phyloP scores from a whole-genome alignment of 2,329 filamentous ascomycete genomes.

The Trichophyton verrucosum region DNA sequence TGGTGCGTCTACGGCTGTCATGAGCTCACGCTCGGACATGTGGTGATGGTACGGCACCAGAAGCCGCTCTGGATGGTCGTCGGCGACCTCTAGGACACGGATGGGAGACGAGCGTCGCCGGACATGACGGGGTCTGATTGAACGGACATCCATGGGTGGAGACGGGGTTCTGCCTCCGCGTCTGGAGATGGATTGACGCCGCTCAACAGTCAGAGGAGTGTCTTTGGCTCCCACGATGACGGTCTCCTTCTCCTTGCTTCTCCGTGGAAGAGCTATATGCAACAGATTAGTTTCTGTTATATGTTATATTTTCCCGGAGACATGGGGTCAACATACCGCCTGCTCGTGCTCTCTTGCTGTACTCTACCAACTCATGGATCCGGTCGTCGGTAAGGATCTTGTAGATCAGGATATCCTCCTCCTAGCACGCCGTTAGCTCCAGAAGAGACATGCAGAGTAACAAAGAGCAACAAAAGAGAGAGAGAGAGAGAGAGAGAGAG shows the following conservation, averaged over 20 bases:
- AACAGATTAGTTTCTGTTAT: background rate
- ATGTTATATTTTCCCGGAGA: too few species aligned
- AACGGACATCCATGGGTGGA: background rate
- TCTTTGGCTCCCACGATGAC: constrained; percentile 16
- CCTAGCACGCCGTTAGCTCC: constrained; percentile 40
- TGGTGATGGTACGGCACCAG: constrained; percentile 36
- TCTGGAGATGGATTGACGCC: constrained; percentile 17
- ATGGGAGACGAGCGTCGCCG: constrained; percentile 25
- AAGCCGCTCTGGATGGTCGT: constrained; percentile 30
- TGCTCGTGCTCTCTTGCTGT: constrained; percentile 23
- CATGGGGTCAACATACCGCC: constrained; percentile 35
- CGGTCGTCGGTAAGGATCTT: constrained; percentile 79
- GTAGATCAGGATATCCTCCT: constrained; percentile 66
- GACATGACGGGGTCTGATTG: background rate
- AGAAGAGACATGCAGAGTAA: background rate
- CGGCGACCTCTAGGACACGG: constrained; percentile 24
- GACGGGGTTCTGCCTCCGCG: background rate
- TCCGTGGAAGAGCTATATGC: constrained; percentile 3
- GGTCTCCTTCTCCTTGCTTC: constrained; percentile 11
- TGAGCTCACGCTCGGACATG: constrained; percentile 49
- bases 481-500: background rate
- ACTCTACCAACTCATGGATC: constrained; percentile 75
- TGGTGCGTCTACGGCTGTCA: constrained; percentile 56
- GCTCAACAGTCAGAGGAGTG: constrained; percentile 24
- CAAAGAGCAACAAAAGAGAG: background rate